Evolutionary conservation across 1,284 basidiomycete species (phyloP).

Genomic region (Athelia psychrophila): DNA sequence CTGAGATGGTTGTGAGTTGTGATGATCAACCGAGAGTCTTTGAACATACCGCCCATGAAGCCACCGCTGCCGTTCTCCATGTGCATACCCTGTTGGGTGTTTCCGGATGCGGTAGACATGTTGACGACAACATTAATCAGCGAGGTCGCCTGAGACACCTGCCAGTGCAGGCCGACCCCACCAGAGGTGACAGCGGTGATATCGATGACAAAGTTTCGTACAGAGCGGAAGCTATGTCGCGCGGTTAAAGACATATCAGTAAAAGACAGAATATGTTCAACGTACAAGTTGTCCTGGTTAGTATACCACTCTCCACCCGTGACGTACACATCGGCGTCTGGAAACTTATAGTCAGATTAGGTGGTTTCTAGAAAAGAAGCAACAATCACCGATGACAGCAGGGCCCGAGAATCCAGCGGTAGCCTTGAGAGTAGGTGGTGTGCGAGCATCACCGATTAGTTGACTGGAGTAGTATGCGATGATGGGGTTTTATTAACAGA

Average conservation of each 20-base stretch:
- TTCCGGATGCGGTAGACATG: conserved; percentile 41
- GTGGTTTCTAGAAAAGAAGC: neutral
- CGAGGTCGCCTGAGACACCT: conserved; percentile 78
- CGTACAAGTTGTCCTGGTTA: conserved; percentile 5
- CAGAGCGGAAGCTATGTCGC: conserved; percentile 42
- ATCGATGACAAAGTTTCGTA: conserved; percentile 61
- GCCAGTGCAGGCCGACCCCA: conserved; percentile 72
- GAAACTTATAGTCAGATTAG: neutral
- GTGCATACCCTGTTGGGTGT: conserved; percentile 46
- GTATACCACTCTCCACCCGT: conserved; percentile 34
- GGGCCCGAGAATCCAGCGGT: conserved; percentile 38
- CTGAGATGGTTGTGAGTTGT: conserved; percentile 20
- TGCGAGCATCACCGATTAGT: conserved; percentile 37
- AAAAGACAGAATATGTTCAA: neutral
- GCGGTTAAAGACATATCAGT: conserved; percentile 10
- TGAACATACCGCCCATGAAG: conserved; percentile 46
- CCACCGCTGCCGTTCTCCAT: conserved; percentile 65
- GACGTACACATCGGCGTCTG: conserved; percentile 37
- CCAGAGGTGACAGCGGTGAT: conserved; percentile 41
- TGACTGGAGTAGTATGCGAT: conserved; percentile 44
- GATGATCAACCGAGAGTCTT: conserved; percentile 29
- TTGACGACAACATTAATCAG: conserved; percentile 53
- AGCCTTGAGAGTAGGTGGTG: conserved; percentile 39
- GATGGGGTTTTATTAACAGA: too few species aligned
- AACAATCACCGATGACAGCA: conserved; percentile 39